Base-by-base conservation (phyloP, 208 protist species). In the Lotmaria passim region DNA sequence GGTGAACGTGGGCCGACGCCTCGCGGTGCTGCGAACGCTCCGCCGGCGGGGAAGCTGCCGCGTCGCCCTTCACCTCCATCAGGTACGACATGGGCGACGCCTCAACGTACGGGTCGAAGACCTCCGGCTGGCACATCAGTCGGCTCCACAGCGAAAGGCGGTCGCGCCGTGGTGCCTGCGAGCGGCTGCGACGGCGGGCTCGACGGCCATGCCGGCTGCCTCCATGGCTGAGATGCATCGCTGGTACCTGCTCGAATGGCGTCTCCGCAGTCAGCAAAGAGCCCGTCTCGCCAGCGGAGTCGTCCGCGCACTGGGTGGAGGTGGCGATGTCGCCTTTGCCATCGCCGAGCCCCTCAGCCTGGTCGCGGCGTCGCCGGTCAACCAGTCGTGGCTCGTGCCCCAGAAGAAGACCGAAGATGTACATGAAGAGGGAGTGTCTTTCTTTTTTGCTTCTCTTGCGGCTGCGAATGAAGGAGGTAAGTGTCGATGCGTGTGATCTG, bases 51-150 rank as follows among this genome's bases (percentile, higher is more conserved):
- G 53, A 58, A 7, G 53, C 10, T 17, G 33, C 33, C 33, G 11
- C 19, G n/a, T 2, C 33, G 33, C 19, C 7, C 15, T 26, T 4
- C 53, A 58, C 30, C 53, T 65, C 58, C 52, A 57, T 39, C 33
- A 73, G 58, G 34, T 65, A 51, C 7, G 67, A 26, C 57, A 73
- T 19, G 17, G 73, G 75, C 3, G 69, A 55, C 12, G 73, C 69
- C 68, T 84, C 74, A 21, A 75, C 47, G 44, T 67, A 30, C 15
- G 69, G 66, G 62, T 84, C 78, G 47, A 72, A 78, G 52, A 88
- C 71, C 59, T 88, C 83, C 7, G 83, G 75, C 21, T 62, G 69
- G 39, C 83, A 88, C 21, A 88, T 68, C 46, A 88, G 69, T 15
- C 75, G 78, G 41, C 58, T 77, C 78, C 78, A 85, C 17, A 88